A percentile compares a stretch with the other conserved stretches of the same genome.
Evolutionary conservation across 1,139 yeast species (phyloP).

Genomic region (Komagataea norvegica): DNA sequence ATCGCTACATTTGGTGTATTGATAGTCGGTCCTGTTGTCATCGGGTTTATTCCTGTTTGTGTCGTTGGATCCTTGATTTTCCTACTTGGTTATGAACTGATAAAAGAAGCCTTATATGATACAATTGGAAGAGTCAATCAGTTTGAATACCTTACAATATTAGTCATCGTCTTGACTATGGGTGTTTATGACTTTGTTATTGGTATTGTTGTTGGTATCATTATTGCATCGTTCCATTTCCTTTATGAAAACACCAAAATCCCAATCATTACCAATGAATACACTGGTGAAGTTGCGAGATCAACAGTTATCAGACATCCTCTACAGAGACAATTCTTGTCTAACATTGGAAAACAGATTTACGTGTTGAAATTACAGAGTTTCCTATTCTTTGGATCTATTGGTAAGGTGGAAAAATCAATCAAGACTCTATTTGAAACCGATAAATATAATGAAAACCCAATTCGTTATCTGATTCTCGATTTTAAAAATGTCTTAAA

Average conservation of each 20-base stretch:
- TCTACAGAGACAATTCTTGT: conserved; percentile 78
- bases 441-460: conserved; percentile 33
- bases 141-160: conserved; percentile 80
- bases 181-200: conserved; percentile 93
- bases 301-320: conserved; percentile 93
- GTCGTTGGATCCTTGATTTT: conserved; percentile 93
- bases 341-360: conserved; percentile 85
- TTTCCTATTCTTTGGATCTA: conserved; percentile 87
- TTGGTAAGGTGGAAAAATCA: conserved; percentile 80
- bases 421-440: conserved; percentile 65
- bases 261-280: conserved; percentile 77
- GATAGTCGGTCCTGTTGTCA: conserved; percentile 87
- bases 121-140: conserved; percentile 70
- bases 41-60: conserved; percentile 90
- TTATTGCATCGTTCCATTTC: conserved; percentile 87
- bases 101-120: conserved; percentile 82
- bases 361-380: conserved; percentile 86
- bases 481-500: conserved; percentile 81
- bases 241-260: conserved; percentile 85
- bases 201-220: conserved; percentile 86
- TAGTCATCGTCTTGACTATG: conserved; percentile 85
- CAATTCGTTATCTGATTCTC: conserved; percentile 66
- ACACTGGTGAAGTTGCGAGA: conserved; percentile 83
- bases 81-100: conserved; percentile 80
- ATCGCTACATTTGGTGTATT: conserved; percentile 73